Conservation (phyloP, 306 rosid genomes). For the Trifolium dubium region DNA sequence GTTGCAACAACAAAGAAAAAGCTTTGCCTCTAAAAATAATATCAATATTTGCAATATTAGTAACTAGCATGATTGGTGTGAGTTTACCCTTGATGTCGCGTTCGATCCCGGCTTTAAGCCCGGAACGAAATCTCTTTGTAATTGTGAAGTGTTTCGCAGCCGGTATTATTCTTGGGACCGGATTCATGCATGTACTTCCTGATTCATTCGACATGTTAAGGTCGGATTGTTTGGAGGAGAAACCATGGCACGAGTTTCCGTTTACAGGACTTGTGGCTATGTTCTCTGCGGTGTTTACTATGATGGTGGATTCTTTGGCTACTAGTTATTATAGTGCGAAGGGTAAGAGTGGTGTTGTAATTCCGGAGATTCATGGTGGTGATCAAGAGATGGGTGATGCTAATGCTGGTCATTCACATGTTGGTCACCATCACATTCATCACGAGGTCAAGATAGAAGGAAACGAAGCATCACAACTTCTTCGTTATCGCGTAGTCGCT, state of each 20-base stretch:
- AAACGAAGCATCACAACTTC: slow-evolving; percentile 37
- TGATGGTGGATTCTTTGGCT: slow-evolving; percentile 83
- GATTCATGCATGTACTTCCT: slow-evolving; percentile 79
- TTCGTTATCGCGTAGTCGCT: slow-evolving; percentile 72
- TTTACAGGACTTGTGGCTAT: slow-evolving; percentile 73
- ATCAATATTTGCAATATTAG: slow-evolving; percentile 60
- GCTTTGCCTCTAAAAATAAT: slow-evolving; percentile 65
- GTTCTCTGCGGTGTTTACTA: slow-evolving; percentile 62
- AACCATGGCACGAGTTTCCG: slow-evolving; percentile 81
- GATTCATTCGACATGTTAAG: slow-evolving; percentile 69
- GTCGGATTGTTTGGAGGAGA: slow-evolving; percentile 60
- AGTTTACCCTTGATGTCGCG: slow-evolving; percentile 55
- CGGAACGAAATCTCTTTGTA: slow-evolving; percentile 57
- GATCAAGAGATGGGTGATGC: slow-evolving; percentile 52
- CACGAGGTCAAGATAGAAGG: slow-evolving; percentile 30
- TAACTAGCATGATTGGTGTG: slow-evolving; percentile 67
- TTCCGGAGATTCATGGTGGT: slow-evolving; percentile 15
- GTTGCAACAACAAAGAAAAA: slow-evolving; percentile 55
- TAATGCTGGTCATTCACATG: slow-evolving; percentile 50
- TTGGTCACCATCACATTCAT: slow-evolving; percentile 48
- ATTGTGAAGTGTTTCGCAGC: slow-evolving; percentile 67
- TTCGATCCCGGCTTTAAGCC: slow-evolving; percentile 58
- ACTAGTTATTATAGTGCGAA: slow-evolving; percentile 53
- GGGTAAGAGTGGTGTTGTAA: slow-evolving; percentile 30
- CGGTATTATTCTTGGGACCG: slow-evolving; percentile 71